phyloP scores from a whole-genome alignment of 179 eudicot genomes.

The Dionaea muscipula region DNA sequence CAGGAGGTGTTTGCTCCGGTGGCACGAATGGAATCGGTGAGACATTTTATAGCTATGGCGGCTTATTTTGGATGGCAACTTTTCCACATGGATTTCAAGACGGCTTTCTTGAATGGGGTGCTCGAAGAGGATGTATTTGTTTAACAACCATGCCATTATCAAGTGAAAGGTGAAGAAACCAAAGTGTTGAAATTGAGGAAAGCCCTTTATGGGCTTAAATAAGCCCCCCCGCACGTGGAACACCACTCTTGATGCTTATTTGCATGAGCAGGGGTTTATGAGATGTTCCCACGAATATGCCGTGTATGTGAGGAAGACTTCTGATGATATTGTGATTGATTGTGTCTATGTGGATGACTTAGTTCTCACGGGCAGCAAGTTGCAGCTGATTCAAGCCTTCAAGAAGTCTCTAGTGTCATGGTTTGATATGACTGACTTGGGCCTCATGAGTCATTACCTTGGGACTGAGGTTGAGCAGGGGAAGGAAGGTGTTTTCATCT shows the following conservation, averaged over 20 bases:
- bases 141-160: background rate
- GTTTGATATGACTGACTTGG: no score
- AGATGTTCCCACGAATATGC: background rate
- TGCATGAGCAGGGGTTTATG: slow-evolving; percentile 1
- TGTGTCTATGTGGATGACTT: slow-evolving; percentile 4
- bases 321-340: background rate
- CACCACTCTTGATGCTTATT: no score
- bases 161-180: background rate
- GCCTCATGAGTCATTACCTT: no score
- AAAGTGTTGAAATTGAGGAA: background rate
- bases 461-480: background rate
- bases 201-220: background rate
- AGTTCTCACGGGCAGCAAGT: background rate
- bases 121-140: background rate
- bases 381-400: background rate
- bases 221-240: background rate
- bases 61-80: slow-evolving; percentile 1
- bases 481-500: background rate
- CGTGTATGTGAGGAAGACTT: background rate
- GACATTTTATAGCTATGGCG: background rate
- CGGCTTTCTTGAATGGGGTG: no score
- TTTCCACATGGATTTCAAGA: no score
- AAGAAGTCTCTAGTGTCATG: background rate
- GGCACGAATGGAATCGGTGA: background rate
- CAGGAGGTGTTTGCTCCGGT: no score